Percentiles rank a stretch among this genome's conserved stretches.
phyloP scores from a whole-genome alignment of 805 yeast species.

The Candida maesae region DNA sequence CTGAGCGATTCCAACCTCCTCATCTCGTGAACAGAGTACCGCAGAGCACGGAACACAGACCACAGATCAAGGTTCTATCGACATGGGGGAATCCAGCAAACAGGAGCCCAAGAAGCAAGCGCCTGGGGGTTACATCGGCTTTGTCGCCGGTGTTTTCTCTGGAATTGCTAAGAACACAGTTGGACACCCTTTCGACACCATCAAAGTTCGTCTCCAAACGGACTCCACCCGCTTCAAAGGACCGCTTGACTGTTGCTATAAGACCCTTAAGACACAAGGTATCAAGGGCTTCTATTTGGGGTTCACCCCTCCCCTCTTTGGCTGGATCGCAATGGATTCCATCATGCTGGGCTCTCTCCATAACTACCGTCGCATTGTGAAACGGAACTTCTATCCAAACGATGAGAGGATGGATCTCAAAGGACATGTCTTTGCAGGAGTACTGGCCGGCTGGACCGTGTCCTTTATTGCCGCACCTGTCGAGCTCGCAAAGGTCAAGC shows the following conservation, averaged over 20 bases:
- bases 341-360: conserved; percentile 87
- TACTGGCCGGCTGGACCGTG: conserved; percentile 80
- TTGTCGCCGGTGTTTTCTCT: conserved; percentile 83
- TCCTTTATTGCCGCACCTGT: conserved; percentile 95
- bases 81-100: neutral
- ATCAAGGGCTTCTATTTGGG: conserved; percentile 80
- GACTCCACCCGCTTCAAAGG: conserved; percentile 72
- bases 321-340: conserved; percentile 93
- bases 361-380: conserved; percentile 64
- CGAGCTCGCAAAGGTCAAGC: conserved; percentile 82
- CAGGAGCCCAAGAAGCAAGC: conserved; percentile 5
- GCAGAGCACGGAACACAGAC: too few relatives aligned
- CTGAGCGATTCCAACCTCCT: too few relatives aligned
- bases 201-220: conserved; percentile 81
- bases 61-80: neutral
- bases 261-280: conserved; percentile 75
- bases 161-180: conserved; percentile 86
- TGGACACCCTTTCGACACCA: conserved; percentile 92
- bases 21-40: too few relatives aligned
- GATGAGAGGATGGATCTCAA: conserved; percentile 61
- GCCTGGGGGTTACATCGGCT: conserved; percentile 50
- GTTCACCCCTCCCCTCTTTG: conserved; percentile 87
- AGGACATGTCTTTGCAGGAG: conserved; percentile 80
- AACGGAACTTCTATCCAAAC: conserved; percentile 58
- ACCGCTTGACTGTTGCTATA: conserved; percentile 73